Evolutionary conservation across 2,329 filamentous ascomycete genomes (phyloP), one percentile per base, ranked within the genome.

Genomic region (Colletotrichum nymphaeae): DNA sequence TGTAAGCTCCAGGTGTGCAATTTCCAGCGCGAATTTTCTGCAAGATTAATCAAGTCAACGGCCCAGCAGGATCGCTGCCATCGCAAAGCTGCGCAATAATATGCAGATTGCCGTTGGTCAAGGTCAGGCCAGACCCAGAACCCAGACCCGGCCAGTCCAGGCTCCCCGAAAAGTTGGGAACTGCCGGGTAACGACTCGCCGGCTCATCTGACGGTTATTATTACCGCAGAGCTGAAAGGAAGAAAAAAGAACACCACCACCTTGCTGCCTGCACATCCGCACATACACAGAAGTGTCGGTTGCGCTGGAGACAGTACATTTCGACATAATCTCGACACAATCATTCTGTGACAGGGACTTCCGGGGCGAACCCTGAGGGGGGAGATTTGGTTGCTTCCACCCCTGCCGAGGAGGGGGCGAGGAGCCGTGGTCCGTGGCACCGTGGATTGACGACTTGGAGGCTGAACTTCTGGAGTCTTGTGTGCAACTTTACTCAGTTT

Each of bases 21-120:
- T 73, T 73, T 73, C 67, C 69, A 64, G 67, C 67, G 70, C 59
- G 70, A 73, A 73, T 70, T 65, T 60, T 60, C 60, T 65, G 55
- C 65, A 56, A 69, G 67, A 64, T 73, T 64, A 52, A 8, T 22
- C 11, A 22, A 49, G 19, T 32, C 42, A 22, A 24, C n/a, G 26
- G 19, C 60, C 60, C 60, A 32, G 42, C 42, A 22, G 37, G 42
- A 63, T 35, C 42, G 42, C 60, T 52, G 42, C 24, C 14, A 35
- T 62, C 8, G 35, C 58, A 62, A 19, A 11, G 26, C 16, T 28
- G 22, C 37, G 22, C 35, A n/a, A 42, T 26, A 16, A 42, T 8
- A 28, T 28, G 42, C 42, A 53, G 42, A 2, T 49, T 30, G 26
- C 22, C 37, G 37, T 46, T 63, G 60, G 26, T 35, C 42, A 32